Evolutionary conservation across 2,329 filamentous ascomycete species (phyloP).

Genomic region (Xylaria digitata): DNA sequence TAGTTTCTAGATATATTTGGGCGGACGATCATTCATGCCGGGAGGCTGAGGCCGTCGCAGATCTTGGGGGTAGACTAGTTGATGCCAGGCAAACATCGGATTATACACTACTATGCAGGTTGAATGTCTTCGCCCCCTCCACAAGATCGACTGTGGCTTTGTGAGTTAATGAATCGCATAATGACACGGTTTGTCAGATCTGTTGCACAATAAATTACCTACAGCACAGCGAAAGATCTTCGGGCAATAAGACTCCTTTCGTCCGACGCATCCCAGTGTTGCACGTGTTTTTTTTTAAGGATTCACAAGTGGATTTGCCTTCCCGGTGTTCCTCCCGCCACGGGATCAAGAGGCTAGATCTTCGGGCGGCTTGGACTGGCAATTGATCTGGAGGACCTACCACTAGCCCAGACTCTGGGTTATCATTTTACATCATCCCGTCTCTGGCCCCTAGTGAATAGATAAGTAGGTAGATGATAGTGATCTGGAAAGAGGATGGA

Average conservation of each 20-base stretch:
- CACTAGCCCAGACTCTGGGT: background rate
- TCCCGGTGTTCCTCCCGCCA: conserved; percentile 21
- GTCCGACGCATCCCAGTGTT: conserved; percentile 8
- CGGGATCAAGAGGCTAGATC: conserved; percentile 8
- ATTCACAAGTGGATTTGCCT: conserved; percentile 17
- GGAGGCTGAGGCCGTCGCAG: conserved; percentile 8
- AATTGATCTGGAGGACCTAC: conserved; percentile 13
- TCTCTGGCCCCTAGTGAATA: background rate
- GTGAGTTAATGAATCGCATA: background rate
- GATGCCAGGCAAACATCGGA: background rate
- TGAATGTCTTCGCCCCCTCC: no score
- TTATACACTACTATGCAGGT: no score
- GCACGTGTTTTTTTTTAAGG: conserved; percentile 19
- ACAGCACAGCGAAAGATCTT: conserved; percentile 2
- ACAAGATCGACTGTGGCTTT: background rate
- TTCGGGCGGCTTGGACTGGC: conserved; percentile 8
- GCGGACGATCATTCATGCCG: background rate
- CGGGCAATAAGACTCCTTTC: conserved; percentile 11
- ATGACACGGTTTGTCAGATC: no score
- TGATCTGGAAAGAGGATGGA: no score
- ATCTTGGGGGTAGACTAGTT: background rate
- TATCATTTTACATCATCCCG: background rate
- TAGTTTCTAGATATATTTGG: no score
- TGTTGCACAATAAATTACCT: no score
- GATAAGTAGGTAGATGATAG: background rate